phyloP scores from a whole-genome alignment of 1,284 basidiomycete species.

The Spongiforma sp. region DNA sequence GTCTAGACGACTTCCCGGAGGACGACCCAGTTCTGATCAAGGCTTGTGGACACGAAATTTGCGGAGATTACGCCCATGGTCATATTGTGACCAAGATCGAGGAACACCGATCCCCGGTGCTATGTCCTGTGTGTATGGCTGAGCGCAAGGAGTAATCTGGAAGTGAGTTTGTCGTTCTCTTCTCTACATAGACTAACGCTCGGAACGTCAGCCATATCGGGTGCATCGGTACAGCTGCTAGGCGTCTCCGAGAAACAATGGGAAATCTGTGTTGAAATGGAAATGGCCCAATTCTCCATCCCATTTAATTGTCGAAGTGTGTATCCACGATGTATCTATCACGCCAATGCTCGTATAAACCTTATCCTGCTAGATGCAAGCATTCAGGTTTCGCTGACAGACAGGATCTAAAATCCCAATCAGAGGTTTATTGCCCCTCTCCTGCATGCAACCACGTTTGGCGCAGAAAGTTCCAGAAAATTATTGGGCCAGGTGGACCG shows the following conservation, averaged over 20 bases:
- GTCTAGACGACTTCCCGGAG: constrained; percentile 54
- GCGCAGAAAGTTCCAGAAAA: constrained; percentile 59
- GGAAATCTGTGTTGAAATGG: constrained; percentile 56
- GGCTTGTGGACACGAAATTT: constrained; percentile 57
- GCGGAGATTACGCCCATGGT: constrained; percentile 54
- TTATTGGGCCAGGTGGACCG: constrained; percentile 42
- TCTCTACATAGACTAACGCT: background rate
- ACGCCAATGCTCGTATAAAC: constrained; percentile 1
- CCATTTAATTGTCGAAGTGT: constrained; percentile 43
- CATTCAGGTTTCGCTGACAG: constrained; percentile 54
- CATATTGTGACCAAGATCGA: constrained; percentile 53
- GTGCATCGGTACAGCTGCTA: constrained; percentile 47
- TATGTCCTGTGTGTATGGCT: constrained; percentile 60
- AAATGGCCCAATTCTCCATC: constrained; percentile 56
- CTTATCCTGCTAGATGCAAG: constrained; percentile 45
- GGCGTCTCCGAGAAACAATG: constrained; percentile 56
- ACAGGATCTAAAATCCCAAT: constrained; percentile 47
- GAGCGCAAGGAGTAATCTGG: constrained; percentile 43
- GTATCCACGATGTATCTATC: too few species aligned
- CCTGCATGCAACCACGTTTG: constrained; percentile 51
- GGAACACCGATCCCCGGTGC: constrained; percentile 61
- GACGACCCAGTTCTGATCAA: constrained; percentile 52
- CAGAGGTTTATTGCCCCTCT: constrained; percentile 50
- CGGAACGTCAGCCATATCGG: constrained; percentile 43
- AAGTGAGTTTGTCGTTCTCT: constrained; percentile 36